Base-by-base conservation (phyloP, 2,329 filamentous ascomycete genomes). In the Trichoderma asperellum region DNA sequence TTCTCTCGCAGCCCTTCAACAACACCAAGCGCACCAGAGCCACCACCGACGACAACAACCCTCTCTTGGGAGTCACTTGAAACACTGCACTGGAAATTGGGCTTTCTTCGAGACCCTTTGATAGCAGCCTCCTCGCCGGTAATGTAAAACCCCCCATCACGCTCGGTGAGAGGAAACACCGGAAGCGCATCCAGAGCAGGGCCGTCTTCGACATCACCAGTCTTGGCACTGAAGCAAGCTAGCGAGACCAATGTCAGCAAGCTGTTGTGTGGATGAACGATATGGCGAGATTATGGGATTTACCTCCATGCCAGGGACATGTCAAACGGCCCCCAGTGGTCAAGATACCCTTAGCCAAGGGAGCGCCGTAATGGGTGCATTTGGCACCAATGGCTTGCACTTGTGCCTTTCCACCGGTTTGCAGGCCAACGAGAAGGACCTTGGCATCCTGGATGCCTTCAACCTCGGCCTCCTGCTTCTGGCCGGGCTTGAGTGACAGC, bases 271-370 rank as follows among this genome's bases (percentile, higher is more conserved):
- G 11, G 60, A 27, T 32, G 12, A 8, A 32, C 7, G 4, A 16
- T 32, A 32, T 7, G 6, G 40, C 18, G 40, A 43, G 18, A 7
- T 43, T 43, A 16, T 5, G 27, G 11, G n/a, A 79, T 85, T 73
- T 78, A 96, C 93, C 93, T 83, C 95, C 95, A 79, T 98, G 95
- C 96, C 96, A 98, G 4, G 95, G 94, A 79, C 96, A 99, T 7
- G 93, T 97, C 71, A 99, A 81, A 62, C 93, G 87, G 5, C 96
- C 96, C 73, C 92, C 90, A 2, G 88, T 88, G 8, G 92, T 92
- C 72, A 99, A 81, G 8, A 98, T 90, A 66, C 96, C 96, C 74
- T 95, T 93, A 65, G 89, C 88, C 73, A 99, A 82, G 16, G 96
- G 96, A 52, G 95, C 96, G 40, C 96, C 95, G 78, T 97, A 98